Evolutionary conservation across 225 moss, liverwort and hornwort genomes (phyloP), one percentile per base, ranked within the genome.

Genomic region (Asterella californica): DNA sequence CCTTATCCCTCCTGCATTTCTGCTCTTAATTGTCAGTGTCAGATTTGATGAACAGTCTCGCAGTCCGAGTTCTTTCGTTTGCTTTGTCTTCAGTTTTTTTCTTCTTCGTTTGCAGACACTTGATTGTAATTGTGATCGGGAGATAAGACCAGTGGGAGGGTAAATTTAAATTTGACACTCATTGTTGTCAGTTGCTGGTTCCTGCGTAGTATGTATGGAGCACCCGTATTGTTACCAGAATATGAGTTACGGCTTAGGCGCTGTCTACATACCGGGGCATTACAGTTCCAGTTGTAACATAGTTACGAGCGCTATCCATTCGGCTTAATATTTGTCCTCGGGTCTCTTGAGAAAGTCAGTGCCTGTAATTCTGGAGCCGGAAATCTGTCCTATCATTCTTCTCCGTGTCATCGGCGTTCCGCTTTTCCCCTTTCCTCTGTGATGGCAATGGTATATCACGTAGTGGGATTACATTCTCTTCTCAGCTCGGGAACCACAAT

Each of bases 1-100:
- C 75, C 66, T 79, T 64, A 17, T 76, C 75, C 52, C 74, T 63
- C 34, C n/a, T 25, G 59, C 25, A 11, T 30, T 74, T 30, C 42
- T 7, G 42, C 7, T 42, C 42, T 42, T 42, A 42, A 42, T 42
- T 3, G 7, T 42, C 42, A 42, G 42, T 42, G 42, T 3, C 42
- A 2, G 42, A 42, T 7, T 42, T 42, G 42, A 42, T 42, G 42
- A 2, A 42, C 42, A 42, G 42, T 42, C 42, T 7, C 42, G 42
- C 7, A 42, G 42, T 42, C 42, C 42, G 42, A 42, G 7, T 42
- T 3, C 42, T 42, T 42, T 42, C 42, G n/a, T n/a, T 42, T 42
- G 3, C 42, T 42, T 42, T n/a, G 45, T 27, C 15, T 10, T 46
- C n/a, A 9, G 15, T 47, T 0, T 47, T 15, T 24, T 69, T 25